These are phyloP conservation scores for Cystobasidium pallidum DNA, from an alignment of 1,284 basidiomycete genomes.

Conservation along the genomic window DNA sequence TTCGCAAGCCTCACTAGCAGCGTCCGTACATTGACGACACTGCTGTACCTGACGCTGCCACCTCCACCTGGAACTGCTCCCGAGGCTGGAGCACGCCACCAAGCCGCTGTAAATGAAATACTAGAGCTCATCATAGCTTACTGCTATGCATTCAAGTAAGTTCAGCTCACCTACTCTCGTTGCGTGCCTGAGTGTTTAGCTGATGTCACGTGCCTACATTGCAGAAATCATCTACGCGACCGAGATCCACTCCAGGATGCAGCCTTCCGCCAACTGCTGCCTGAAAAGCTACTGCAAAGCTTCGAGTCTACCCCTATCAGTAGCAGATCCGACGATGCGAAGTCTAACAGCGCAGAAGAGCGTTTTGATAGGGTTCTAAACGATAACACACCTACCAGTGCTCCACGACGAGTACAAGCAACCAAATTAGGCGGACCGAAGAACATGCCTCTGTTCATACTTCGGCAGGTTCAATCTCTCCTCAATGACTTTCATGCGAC, in stretches of 20 bases:
- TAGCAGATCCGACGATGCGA: not conserved
- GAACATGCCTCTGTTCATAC: constrained; percentile 41
- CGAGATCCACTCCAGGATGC: constrained; percentile 30
- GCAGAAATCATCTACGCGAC: constrained; percentile 45
- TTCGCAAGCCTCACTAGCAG: constrained; percentile 37
- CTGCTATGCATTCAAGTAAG: constrained; percentile 44
- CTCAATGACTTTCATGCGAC: constrained; percentile 42
- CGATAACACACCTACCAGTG: constrained; percentile 9
- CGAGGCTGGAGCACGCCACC: constrained; percentile 5
- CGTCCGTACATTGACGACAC: constrained; percentile 18
- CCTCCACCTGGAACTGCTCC: constrained; percentile 14
- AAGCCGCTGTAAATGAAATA: constrained; percentile 38
- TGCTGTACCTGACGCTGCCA: constrained; percentile 33
- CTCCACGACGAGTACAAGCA: constrained; percentile 13
- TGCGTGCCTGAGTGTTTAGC: not conserved
- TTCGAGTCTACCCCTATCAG: constrained; percentile 26
- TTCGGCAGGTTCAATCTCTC: constrained; percentile 37
- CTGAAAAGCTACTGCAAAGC: constrained; percentile 10
- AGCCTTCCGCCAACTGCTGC: constrained; percentile 28
- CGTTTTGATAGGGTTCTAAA: constrained; percentile 30
- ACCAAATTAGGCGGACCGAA: constrained; percentile 36
- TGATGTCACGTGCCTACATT: constrained; percentile 27
- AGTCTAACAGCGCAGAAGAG: not conserved
- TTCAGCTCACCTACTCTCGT: not conserved
- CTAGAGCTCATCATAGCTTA: constrained; percentile 39